A percentile compares a stretch with the other conserved stretches of the same genome.
Conservation (phyloP, 176 grass and related monocot genomes). For the Avena atlantica region DNA sequence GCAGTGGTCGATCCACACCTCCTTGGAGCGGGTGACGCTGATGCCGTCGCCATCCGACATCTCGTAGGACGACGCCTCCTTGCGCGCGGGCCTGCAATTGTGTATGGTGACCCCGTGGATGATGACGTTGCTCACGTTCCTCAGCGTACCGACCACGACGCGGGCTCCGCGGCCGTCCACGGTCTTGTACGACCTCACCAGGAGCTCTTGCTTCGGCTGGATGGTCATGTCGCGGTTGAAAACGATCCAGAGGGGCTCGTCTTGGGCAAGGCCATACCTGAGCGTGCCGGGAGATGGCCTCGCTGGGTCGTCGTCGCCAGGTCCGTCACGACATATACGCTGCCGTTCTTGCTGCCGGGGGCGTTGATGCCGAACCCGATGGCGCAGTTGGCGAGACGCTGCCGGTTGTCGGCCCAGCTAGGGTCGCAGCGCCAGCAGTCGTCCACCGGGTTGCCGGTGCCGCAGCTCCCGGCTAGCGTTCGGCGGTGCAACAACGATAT, state of each 20-base stretch:
- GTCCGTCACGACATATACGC: slow-evolving; percentile 49
- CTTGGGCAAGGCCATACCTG: slow-evolving; percentile 47
- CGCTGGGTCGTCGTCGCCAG: slow-evolving; percentile 40
- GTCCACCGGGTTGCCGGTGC: slow-evolving; percentile 53
- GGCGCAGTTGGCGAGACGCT: slow-evolving; percentile 48
- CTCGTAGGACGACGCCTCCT: not conserved
- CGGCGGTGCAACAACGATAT: not conserved
- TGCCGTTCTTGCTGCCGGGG: slow-evolving; percentile 44
- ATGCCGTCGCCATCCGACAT: slow-evolving; percentile 55
- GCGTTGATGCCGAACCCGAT: slow-evolving; percentile 55
- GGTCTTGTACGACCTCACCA: slow-evolving; percentile 54
- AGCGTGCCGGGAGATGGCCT: slow-evolving; percentile 44
- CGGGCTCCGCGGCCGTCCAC: slow-evolving; percentile 58
- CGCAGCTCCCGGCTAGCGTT: not conserved
- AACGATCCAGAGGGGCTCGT: slow-evolving; percentile 57
- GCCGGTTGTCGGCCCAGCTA: slow-evolving; percentile 47
- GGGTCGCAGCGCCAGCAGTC: slow-evolving; percentile 70
- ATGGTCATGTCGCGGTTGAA: slow-evolving; percentile 56
- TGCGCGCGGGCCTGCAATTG: slow-evolving; percentile 37
- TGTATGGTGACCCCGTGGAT: slow-evolving; percentile 53
- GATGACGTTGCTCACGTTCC: slow-evolving; percentile 42
- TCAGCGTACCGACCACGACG: slow-evolving; percentile 34
- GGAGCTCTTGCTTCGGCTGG: slow-evolving; percentile 21
- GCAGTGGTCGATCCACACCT: slow-evolving; percentile 58
- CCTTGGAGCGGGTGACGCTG: slow-evolving; percentile 2